Percentiles rank a stretch among this genome's conserved stretches.
These are phyloP conservation scores for Cornus kousa DNA, from an alignment of 148 eudicot genomes.

Conservation along the genomic window DNA sequence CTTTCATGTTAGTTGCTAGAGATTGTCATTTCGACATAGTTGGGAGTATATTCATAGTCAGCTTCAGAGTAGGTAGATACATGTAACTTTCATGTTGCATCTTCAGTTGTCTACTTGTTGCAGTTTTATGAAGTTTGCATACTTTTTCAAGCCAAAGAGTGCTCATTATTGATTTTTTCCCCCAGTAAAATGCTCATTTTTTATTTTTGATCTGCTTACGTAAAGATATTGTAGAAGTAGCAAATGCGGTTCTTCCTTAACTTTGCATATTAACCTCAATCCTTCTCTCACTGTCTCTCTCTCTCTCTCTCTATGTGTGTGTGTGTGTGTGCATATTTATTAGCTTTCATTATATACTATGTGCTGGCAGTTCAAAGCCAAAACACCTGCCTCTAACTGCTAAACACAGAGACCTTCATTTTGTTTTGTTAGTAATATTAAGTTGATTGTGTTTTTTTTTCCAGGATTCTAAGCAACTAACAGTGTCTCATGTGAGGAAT, in stretches of 20 bases:
- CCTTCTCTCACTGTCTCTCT: not conserved
- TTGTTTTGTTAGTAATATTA: not conserved
- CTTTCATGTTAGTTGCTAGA: not conserved
- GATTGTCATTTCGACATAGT: not conserved
- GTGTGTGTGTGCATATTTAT: not conserved
- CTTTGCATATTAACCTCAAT: not conserved
- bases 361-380: not conserved
- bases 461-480: constrained; percentile 59
- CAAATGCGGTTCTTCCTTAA: not conserved
- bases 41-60: not conserved
- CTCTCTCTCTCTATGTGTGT: not conserved
- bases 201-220: not conserved
- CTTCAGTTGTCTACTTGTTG: not conserved
- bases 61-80: not conserved
- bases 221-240: not conserved
- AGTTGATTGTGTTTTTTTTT: constrained; percentile 19
- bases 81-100: not conserved
- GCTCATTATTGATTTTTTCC: too few species aligned
- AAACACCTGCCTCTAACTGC: constrained; percentile 2
- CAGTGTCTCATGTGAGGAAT: constrained; percentile 61
- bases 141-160: not conserved
- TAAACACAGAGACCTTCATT: not conserved
- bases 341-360: too few species aligned
- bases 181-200: too few species aligned
- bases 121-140: not conserved